phyloP scores from a whole-genome alignment of 805 yeast species.

The Wickerhamomyces hampshirensis region DNA sequence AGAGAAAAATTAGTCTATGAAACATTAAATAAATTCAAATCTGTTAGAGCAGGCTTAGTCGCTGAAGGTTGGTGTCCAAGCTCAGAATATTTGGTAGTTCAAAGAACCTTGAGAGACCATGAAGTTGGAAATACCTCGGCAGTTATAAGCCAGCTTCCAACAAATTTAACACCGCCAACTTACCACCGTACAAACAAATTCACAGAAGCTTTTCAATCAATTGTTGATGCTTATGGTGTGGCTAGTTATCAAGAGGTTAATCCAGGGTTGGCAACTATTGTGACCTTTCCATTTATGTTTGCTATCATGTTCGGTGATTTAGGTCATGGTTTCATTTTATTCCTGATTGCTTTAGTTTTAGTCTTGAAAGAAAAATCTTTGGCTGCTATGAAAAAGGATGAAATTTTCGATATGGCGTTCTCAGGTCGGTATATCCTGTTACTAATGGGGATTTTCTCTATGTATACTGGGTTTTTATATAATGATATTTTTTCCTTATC shows the following conservation, averaged over 20 bases:
- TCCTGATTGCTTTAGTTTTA: conserved; percentile 64
- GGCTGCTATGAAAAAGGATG: conserved; percentile 71
- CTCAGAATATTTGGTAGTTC: conserved; percentile 63
- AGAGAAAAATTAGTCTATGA: conserved; percentile 83
- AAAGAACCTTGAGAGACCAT: conserved; percentile 56
- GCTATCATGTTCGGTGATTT: conserved; percentile 99
- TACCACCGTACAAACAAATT: conserved; percentile 92
- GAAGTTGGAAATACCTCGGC: conserved; percentile 30
- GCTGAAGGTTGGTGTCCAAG: conserved; percentile 98
- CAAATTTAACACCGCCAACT: conserved; percentile 90
- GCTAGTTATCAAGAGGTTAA: conserved; percentile 93
- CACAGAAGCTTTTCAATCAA: conserved; percentile 86
- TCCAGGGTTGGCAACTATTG: conserved; percentile 91
- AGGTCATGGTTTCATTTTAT: conserved; percentile 89
- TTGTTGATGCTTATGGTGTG: conserved; percentile 93
- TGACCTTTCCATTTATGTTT: conserved; percentile 97
- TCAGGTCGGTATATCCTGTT: conserved; percentile 86
- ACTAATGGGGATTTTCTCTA: conserved; percentile 91
- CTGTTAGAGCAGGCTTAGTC: conserved; percentile 77
- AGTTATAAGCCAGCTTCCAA: conserved; percentile 53
- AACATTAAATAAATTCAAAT: conserved; percentile 77
- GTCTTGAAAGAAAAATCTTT: conserved; percentile 73
- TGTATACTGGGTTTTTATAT: conserved; percentile 91
- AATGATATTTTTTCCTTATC: conserved; percentile 92
- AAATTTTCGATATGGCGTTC: conserved; percentile 94